These are phyloP conservation scores for Taphrina flavorubra DNA, from an alignment of 1,139 yeast species.

Conservation along the genomic window DNA sequence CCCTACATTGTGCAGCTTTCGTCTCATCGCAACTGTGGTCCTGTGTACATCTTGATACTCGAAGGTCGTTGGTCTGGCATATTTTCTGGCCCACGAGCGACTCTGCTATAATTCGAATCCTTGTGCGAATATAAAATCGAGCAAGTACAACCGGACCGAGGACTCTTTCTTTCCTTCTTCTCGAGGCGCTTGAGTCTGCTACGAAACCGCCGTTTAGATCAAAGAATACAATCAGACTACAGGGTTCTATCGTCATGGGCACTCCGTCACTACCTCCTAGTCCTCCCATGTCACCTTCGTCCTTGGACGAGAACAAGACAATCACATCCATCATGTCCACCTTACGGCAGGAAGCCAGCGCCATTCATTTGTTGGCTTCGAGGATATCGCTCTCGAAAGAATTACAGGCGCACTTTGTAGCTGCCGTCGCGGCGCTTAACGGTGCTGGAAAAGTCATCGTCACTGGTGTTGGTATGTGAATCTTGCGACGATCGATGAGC, in stretches of 20 bases:
- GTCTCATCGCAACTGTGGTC: too few species aligned
- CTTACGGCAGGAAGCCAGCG: conserved; percentile 33
- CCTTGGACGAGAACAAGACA: conserved; percentile 37
- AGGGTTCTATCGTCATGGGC: neutral
- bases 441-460: conserved; percentile 32
- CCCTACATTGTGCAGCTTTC: too few species aligned
- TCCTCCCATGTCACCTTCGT: conserved; percentile 38
- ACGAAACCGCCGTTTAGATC: too few species aligned
- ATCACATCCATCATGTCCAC: conserved; percentile 39
- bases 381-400: conserved; percentile 37
- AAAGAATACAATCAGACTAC: too few species aligned
- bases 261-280: conserved; percentile 29
- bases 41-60: too few species aligned
- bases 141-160: too few species aligned
- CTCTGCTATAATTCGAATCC: too few species aligned
- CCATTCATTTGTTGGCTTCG: conserved; percentile 29
- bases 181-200: too few species aligned
- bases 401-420: conserved; percentile 31
- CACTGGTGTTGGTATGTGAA: conserved; percentile 29
- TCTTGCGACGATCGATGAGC: neutral
- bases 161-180: too few species aligned
- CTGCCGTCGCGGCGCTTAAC: conserved; percentile 38
- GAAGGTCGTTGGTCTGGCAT: too few species aligned
- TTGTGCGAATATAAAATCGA: too few species aligned
- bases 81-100: too few species aligned